These are phyloP conservation scores for Eimeria praecox DNA, from an alignment of 169 alveolate genomes.

Conservation along the genomic window DNA sequence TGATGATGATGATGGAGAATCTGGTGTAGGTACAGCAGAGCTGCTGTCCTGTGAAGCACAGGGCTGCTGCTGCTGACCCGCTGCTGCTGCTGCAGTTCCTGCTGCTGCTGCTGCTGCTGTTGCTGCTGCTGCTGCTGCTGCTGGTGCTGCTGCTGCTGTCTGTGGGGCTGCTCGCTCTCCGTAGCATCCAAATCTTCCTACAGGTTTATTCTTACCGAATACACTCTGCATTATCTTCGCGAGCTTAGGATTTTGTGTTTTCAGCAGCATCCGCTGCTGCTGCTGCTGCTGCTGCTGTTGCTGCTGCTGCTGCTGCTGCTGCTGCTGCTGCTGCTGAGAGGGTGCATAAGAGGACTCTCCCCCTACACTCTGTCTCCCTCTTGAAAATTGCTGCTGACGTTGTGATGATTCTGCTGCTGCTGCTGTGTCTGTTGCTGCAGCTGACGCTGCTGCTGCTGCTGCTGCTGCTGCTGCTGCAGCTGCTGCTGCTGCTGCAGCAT, in stretches of 20 bases:
- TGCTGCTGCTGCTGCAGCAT: conserved; percentile 57
- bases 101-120: conserved; percentile 28
- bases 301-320: background rate
- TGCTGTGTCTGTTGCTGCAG: background rate
- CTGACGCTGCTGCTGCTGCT: background rate
- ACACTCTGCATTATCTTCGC: conserved; percentile 48
- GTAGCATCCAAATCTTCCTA: conserved; percentile 68
- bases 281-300: conserved; percentile 35
- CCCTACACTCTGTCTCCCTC: background rate
- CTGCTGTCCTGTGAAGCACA: background rate
- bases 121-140: background rate
- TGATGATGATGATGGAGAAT: background rate
- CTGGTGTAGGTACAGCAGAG: background rate
- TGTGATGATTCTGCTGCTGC: background rate
- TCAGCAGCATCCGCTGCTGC: conserved; percentile 3
- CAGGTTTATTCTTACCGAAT: conserved; percentile 68
- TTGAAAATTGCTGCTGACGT: background rate
- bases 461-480: conserved; percentile 13
- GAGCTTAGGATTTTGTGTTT: conserved; percentile 27
- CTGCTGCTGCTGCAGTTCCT: conserved; percentile 40
- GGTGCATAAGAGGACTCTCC: background rate
- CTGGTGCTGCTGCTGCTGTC: conserved; percentile 52
- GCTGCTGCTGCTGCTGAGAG: conserved; percentile 52
- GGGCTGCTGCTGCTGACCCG: background rate
- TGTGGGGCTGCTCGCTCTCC: background rate